Percentiles rank a stretch among this genome's conserved stretches.
phyloP scores from a whole-genome alignment of 2,329 filamentous ascomycete species.

The Aspergillus pseudoviridinutans region DNA sequence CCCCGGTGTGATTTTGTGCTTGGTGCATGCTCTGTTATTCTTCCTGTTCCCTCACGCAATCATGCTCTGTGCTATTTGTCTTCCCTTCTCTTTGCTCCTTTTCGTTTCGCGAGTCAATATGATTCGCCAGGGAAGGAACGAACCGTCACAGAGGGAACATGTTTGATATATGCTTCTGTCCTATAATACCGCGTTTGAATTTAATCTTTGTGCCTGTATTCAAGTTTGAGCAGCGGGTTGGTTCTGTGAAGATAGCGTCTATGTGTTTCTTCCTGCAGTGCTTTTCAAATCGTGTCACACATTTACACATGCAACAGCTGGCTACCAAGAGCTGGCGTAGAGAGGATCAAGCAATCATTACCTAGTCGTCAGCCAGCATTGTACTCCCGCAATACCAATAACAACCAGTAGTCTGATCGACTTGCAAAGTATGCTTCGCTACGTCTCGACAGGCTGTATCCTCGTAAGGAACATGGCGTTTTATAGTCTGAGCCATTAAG shows the following conservation, averaged over 20 bases:
- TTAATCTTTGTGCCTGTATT: background rate
- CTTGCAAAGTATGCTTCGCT: no score
- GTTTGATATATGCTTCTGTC: background rate
- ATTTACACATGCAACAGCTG: background rate
- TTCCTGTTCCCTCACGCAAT: background rate
- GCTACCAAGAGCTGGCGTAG: background rate
- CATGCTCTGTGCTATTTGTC: background rate
- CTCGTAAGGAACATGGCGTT: background rate
- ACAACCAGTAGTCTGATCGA: background rate
- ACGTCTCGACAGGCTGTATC: no score
- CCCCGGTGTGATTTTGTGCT: slow-evolving; percentile 3
- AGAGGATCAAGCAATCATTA: background rate
- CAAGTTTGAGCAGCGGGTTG: background rate
- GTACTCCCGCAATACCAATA: background rate
- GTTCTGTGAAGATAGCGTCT: background rate
- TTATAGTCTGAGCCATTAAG: no score
- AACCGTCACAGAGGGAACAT: background rate
- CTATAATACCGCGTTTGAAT: background rate
- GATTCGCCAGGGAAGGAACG: background rate
- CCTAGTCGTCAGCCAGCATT: background rate
- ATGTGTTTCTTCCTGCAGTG: background rate
- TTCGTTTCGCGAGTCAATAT: background rate
- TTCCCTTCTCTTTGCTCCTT: background rate
- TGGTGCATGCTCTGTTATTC: background rate
- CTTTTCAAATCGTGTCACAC: background rate